Percentiles rank a stretch among this genome's conserved stretches.
Evolutionary conservation across 176 grass and related monocot genomes (phyloP).

Genomic region (Olyra latifolia): DNA sequence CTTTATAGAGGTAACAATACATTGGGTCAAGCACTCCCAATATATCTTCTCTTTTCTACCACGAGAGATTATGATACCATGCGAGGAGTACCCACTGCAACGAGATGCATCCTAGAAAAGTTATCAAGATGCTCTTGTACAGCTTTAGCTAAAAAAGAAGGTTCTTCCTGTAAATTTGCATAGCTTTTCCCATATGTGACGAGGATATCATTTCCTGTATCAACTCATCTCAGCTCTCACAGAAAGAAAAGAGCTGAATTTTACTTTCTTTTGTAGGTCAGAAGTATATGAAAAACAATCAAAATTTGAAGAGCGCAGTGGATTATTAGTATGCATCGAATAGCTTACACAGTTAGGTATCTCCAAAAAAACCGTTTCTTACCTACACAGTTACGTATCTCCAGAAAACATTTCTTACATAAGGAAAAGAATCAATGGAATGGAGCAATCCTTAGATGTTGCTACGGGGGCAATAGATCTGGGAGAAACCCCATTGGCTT

Average conservation of each 20-base stretch:
- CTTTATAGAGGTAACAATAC: no score
- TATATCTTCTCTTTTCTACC: no score
- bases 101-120: no score
- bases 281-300: no score
- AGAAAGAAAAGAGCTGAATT: not conserved
- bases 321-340: conserved; percentile 35
- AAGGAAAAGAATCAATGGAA: conserved; percentile 42
- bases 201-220: not conserved
- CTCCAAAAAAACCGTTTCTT: conserved; percentile 6
- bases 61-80: not conserved
- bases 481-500: conserved; percentile 23
- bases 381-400: conserved; percentile 11
- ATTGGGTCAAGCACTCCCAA: no score
- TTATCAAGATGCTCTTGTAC: no score
- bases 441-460: conserved; percentile 20
- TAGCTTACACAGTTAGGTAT: conserved; percentile 10
- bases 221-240: not conserved
- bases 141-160: no score
- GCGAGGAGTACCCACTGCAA: not conserved
- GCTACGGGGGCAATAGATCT: conserved; percentile 37
- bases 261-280: not conserved
- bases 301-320: no score
- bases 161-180: no score
- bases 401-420: conserved; percentile 32
- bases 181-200: not conserved